These are phyloP conservation scores for Raffaelea albimanens DNA, from an alignment of 2,329 filamentous ascomycete genomes.

Conservation along the genomic window DNA sequence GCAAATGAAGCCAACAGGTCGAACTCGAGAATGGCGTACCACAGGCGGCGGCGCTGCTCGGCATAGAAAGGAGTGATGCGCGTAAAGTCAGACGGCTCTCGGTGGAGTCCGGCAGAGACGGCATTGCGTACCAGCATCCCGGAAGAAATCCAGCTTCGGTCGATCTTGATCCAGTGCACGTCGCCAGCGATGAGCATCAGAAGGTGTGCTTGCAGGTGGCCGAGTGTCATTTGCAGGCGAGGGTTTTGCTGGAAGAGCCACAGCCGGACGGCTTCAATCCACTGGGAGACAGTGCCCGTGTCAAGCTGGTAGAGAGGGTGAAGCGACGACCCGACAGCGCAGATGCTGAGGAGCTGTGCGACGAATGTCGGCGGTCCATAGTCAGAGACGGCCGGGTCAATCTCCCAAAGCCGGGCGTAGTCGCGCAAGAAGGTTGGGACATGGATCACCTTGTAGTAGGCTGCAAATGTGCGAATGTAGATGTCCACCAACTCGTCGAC, in stretches of 20 bases:
- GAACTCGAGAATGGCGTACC: constrained; percentile 43
- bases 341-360: constrained; percentile 1
- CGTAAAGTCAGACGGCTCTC: constrained; percentile 31
- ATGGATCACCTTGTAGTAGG: constrained; percentile 1
- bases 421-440: neutral
- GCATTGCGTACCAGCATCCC: constrained; percentile 35
- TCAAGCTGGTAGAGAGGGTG: too few relatives aligned
- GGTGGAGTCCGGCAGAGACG: constrained; percentile 38
- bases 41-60: constrained; percentile 39
- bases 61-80: constrained; percentile 21
- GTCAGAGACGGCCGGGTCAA: neutral
- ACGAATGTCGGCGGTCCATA: neutral
- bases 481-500: neutral
- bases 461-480: neutral
- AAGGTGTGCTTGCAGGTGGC: constrained; percentile 2
- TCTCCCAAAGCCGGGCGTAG: constrained; percentile 1
- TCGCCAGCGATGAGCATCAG: constrained; percentile 4
- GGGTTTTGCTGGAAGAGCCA: constrained; percentile 4
- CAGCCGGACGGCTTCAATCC: constrained; percentile 1
- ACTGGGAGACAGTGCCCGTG: too few relatives aligned
- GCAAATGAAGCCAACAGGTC: constrained; percentile 31
- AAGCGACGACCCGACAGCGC: neutral
- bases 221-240: constrained; percentile 2
- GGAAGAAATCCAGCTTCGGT: constrained; percentile 34
- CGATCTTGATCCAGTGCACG: constrained; percentile 12